Conservation (phyloP, 306 rosid species). For the Lathyrus aphaca region DNA sequence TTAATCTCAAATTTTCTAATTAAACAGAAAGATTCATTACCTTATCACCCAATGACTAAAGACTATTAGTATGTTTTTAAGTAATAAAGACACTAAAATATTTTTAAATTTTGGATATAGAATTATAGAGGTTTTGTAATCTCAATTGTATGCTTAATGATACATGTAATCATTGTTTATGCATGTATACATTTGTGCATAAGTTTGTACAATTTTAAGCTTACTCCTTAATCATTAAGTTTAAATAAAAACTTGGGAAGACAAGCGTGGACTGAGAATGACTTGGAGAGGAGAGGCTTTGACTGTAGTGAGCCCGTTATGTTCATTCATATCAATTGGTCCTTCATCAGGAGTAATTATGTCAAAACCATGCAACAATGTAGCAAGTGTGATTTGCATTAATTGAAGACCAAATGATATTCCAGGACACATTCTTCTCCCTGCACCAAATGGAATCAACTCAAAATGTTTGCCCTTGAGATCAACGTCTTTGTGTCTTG, state of each 20-base stretch:
- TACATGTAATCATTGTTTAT: too few species aligned
- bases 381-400: slow-evolving; percentile 33
- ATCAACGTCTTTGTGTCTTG: slow-evolving; percentile 30
- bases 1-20: too few species aligned
- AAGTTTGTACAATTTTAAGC: too few species aligned
- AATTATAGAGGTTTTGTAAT: too few species aligned
- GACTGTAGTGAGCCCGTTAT: slow-evolving; percentile 14
- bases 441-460: slow-evolving; percentile 31
- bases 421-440: slow-evolving; percentile 44
- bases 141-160: too few species aligned
- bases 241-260: background rate
- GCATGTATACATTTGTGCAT: too few species aligned
- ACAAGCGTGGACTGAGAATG: slow-evolving; percentile 37
- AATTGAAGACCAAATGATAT: slow-evolving; percentile 10
- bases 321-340: slow-evolving; percentile 37
- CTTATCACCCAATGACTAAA: too few species aligned
- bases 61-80: too few species aligned
- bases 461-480: slow-evolving; percentile 31
- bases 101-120: too few species aligned
- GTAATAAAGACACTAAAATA: too few species aligned
- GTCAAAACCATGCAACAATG: slow-evolving; percentile 39
- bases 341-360: slow-evolving; percentile 5
- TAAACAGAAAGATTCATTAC: too few species aligned
- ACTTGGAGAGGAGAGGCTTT: slow-evolving; percentile 34
- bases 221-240: background rate